These are phyloP conservation scores for Pisolithus marmoratus DNA, from an alignment of 768 basidiomycete genomes.

Conservation along the genomic window DNA sequence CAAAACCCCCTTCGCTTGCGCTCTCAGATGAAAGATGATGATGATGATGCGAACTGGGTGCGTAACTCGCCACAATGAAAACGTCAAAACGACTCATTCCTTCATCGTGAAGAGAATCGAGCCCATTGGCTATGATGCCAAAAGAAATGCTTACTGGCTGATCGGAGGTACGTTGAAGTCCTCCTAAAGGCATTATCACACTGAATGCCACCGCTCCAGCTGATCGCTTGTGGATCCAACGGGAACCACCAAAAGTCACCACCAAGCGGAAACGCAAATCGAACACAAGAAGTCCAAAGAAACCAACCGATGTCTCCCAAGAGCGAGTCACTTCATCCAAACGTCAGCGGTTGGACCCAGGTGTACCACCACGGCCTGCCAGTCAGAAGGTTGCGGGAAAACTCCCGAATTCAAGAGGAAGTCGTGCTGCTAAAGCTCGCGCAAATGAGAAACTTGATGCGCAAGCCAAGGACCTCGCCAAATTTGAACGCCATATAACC, in stretches of 20 bases:
- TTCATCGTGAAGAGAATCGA: constrained; percentile 59
- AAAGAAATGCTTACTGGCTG: constrained; percentile 78
- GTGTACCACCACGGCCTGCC: constrained; percentile 9
- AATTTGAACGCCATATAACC: constrained; percentile 46
- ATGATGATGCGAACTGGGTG: constrained; percentile 76
- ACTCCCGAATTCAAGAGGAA: constrained; percentile 34
- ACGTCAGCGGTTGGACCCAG: constrained; percentile 18
- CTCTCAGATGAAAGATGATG: constrained; percentile 70
- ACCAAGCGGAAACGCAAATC: constrained; percentile 39
- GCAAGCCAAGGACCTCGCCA: constrained; percentile 64
- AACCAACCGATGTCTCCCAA: constrained; percentile 15
- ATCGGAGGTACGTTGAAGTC: constrained; percentile 56
- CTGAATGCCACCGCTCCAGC: constrained; percentile 34
- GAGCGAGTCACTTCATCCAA: constrained; percentile 15
- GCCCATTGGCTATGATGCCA: constrained; percentile 79
- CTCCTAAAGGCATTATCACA: neutral
- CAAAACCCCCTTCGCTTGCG: constrained; percentile 68
- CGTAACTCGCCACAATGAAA: constrained; percentile 20
- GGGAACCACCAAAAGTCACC: constrained; percentile 47
- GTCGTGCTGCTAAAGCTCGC: constrained; percentile 63
- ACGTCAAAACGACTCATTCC: neutral
- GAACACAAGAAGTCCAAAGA: constrained; percentile 22
- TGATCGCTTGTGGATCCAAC: constrained; percentile 84
- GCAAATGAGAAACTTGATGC: constrained; percentile 65
- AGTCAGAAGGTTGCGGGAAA: constrained; percentile 11